These are phyloP conservation scores for Talaromyces borbonicus DNA, from an alignment of 495 filamentous ascomycete genomes.

Conservation along the genomic window DNA sequence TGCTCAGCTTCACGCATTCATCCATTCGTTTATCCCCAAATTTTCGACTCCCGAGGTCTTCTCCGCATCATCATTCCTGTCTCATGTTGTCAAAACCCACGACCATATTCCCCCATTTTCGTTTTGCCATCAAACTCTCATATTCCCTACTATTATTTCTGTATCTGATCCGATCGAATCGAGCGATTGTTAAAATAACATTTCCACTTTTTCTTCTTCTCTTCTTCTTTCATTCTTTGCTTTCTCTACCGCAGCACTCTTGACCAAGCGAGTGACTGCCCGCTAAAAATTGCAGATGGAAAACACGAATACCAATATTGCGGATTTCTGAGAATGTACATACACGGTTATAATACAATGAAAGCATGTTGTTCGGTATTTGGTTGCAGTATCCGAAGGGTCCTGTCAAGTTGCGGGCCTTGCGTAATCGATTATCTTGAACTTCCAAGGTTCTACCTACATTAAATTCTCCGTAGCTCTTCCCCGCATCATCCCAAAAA, in stretches of 20 bases:
- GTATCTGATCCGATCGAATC: slow-evolving; percentile 14
- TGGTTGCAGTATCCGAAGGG: neutral
- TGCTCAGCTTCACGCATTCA: slow-evolving; percentile 26
- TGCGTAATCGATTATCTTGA: neutral
- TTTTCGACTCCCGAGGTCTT: slow-evolving; percentile 14
- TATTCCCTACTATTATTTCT: slow-evolving; percentile 16
- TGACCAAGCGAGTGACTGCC: neutral
- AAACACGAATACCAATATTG: no score
- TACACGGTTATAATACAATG: slow-evolving; percentile 3
- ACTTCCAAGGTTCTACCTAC: neutral
- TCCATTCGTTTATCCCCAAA: slow-evolving; percentile 18
- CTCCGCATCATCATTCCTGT: slow-evolving; percentile 11
- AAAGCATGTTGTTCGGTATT: neutral
- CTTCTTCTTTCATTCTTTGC: slow-evolving; percentile 8
- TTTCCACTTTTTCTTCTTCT: slow-evolving; percentile 6
- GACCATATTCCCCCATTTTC: slow-evolving; percentile 9
- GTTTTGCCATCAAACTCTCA: no score
- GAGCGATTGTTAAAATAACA: slow-evolving; percentile 9
- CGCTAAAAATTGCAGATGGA: neutral
- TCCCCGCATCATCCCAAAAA: neutral
- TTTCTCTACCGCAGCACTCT: neutral
- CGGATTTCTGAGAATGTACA: slow-evolving; percentile 11
- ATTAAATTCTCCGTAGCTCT: neutral
- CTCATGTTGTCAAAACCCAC: slow-evolving; percentile 10
- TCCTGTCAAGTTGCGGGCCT: no score